Base-by-base conservation (phyloP, 1,284 basidiomycete genomes). In the Fomitopsis betulina region DNA sequence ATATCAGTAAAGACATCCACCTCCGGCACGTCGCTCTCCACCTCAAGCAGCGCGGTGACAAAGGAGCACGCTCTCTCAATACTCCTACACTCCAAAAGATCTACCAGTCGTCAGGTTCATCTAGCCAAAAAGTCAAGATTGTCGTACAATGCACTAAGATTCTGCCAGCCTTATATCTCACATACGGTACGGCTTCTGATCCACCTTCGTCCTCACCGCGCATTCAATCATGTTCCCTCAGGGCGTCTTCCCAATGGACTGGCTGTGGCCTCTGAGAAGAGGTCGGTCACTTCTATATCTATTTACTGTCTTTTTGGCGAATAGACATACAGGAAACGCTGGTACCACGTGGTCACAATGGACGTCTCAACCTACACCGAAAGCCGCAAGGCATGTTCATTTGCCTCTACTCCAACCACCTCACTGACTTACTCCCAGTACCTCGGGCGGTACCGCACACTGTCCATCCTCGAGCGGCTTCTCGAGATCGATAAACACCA, bases 311-410 rank as follows among this genome's bases (percentile, higher is more conserved):
- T 33, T 25, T 2, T 25, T n/a, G n/a, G 21, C 30, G n/a, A 15
- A 25, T 9, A 58, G 30, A 27, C 5, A 56, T 63, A 12, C 54
- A 76, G 79, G 51, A 58, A 65, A 5, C 73, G 77, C 5, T 56
- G 58, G 3, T 85, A 78, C 54, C 65, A 70, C 53, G 66, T 85
- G 5, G 60, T 67, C 13, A 77, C 78, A 1, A 72, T 85, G 62
- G 73, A 83, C 55, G 67, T 73, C 17, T 64, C 63, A n/a, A 79
- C 77, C 0, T 78, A 75, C 58, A 54, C 66, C 0, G 65, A 62
- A 0, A 85, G 83, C 55, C 72, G 72, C 42, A 76, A 77, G n/a
- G 66, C 60, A 30, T n/a, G 55, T 27, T 7, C 38, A 33, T 8
- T n/a, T 5, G 15, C 33, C 17, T 47, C 30, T 30, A 4, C 25